Conservation (phyloP, 2,329 filamentous ascomycete species). For the Zasmidium citrigriseum region DNA sequence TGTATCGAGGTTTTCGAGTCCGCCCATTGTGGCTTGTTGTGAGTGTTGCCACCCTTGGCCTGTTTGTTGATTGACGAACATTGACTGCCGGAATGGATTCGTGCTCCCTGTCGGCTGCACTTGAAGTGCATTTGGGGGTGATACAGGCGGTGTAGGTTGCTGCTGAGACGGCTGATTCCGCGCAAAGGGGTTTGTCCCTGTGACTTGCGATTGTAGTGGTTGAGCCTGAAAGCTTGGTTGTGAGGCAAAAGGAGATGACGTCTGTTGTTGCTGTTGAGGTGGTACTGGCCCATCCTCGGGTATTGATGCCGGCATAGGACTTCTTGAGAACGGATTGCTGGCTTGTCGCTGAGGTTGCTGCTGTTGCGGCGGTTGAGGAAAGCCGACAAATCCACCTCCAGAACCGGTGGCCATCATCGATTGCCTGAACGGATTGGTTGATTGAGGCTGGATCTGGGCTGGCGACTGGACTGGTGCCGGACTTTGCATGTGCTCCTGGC, state of each 20-base stretch:
- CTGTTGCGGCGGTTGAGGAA: constrained; percentile 17
- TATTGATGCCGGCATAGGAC: constrained; percentile 24
- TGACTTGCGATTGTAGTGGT: constrained; percentile 59
- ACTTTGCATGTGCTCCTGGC: constrained; percentile 27
- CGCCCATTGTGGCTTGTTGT: constrained; percentile 76
- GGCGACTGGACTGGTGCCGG: constrained; percentile 37
- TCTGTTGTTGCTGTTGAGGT: constrained; percentile 18
- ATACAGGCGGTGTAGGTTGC: constrained; percentile 39
- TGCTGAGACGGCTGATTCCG: constrained; percentile 52
- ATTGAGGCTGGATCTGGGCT: constrained; percentile 49
- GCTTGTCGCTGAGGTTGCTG: constrained; percentile 31
- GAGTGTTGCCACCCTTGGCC: constrained; percentile 82
- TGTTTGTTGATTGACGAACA: constrained; percentile 85
- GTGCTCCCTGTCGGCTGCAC: constrained; percentile 84
- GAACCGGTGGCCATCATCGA: constrained; percentile 68
- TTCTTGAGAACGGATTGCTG: constrained; percentile 65
- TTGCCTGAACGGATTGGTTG: constrained; percentile 89
- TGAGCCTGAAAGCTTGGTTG: constrained; percentile 36
- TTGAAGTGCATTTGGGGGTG: constrained; percentile 51
- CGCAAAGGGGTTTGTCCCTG: constrained; percentile 72
- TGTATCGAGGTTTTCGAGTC: constrained; percentile 75
- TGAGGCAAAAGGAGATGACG: constrained; percentile 18
- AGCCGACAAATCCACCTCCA: constrained; percentile 11
- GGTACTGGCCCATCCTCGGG: constrained; percentile 25
- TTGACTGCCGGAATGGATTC: constrained; percentile 91